Percentiles rank a stretch among this genome's conserved stretches.
Conservation (phyloP, 352 stramenopile genomes). For the Pythium coloratum region DNA sequence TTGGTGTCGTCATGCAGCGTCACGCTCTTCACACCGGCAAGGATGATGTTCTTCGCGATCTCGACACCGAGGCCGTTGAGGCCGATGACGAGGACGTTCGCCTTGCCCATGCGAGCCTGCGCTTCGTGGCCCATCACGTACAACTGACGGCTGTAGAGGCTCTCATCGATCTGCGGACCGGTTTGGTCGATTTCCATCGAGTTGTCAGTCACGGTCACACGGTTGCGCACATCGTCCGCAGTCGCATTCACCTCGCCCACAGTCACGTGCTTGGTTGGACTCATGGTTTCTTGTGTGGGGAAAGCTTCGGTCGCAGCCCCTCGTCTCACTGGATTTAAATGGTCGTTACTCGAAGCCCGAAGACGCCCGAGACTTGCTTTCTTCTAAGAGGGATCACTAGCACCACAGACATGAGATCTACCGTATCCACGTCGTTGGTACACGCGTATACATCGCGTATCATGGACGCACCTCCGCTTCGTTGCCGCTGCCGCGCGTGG, state of each 20-base stretch:
- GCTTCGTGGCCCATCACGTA: slow-evolving; percentile 99
- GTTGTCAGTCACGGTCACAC: slow-evolving; percentile 70
- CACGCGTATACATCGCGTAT: background rate
- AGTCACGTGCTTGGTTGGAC: slow-evolving; percentile 55
- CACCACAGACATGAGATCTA: slow-evolving; percentile 1
- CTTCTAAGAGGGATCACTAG: background rate
- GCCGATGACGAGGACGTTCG: slow-evolving; percentile 95
- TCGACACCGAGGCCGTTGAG: slow-evolving; percentile 95
- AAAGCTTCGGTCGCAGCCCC: slow-evolving; percentile 1
- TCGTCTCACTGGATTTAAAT: background rate
- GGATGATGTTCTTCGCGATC: slow-evolving; percentile 98
- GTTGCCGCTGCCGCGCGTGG: slow-evolving; percentile 2
- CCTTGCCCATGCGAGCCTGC: slow-evolving; percentile 95
- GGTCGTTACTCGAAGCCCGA: background rate
- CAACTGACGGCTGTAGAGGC: slow-evolving; percentile 94
- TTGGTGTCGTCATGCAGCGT: slow-evolving; percentile 93
- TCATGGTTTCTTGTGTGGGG: slow-evolving; percentile 38
- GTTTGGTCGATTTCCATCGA: slow-evolving; percentile 67
- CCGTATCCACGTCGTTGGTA: background rate
- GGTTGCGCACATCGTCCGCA: slow-evolving; percentile 68
- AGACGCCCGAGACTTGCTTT: background rate
- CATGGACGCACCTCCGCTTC: slow-evolving; percentile 4
- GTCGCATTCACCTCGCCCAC: slow-evolving; percentile 70
- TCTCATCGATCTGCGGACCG: slow-evolving; percentile 67
- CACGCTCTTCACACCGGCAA: slow-evolving; percentile 95